Evolutionary conservation across 2,329 filamentous ascomycete species (phyloP).

Genomic region (Hypoxylon sp.): DNA sequence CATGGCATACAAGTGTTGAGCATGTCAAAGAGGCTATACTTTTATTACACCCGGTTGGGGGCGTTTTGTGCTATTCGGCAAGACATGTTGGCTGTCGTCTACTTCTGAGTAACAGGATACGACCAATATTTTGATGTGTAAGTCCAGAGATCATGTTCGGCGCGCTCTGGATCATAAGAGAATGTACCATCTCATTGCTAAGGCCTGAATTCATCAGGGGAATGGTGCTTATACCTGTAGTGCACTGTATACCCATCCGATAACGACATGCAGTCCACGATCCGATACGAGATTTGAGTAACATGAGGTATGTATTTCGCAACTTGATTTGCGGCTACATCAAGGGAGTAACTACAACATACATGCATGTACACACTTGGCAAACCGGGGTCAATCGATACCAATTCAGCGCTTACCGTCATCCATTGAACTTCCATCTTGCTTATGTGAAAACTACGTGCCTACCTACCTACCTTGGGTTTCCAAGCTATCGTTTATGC

Average conservation of each 20-base stretch:
- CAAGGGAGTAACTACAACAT: neutral
- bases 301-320: neutral
- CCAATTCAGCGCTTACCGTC: slow-evolving; percentile 10
- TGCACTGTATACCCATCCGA: neutral
- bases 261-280: neutral
- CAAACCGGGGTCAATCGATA: slow-evolving; percentile 19
- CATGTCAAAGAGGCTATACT: slow-evolving; percentile 35
- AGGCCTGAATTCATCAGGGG: neutral
- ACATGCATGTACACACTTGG: neutral
- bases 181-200: too few relatives aligned
- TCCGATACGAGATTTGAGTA: slow-evolving; percentile 7
- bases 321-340: slow-evolving; percentile 20
- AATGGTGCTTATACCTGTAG: neutral
- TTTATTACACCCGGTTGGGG: slow-evolving; percentile 8
- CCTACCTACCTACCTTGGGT: neutral
- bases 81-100: neutral
- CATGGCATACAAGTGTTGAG: too few relatives aligned
- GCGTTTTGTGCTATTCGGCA: neutral
- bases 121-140: too few relatives aligned
- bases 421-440: neutral
- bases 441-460: slow-evolving; percentile 6
- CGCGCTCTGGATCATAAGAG: too few relatives aligned
- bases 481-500: slow-evolving; percentile 24
- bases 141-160: too few relatives aligned
- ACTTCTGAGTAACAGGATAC: too few relatives aligned